These are phyloP conservation scores for Spathaspora boniae DNA, from an alignment of 805 yeast genomes.

Conservation along the genomic window DNA sequence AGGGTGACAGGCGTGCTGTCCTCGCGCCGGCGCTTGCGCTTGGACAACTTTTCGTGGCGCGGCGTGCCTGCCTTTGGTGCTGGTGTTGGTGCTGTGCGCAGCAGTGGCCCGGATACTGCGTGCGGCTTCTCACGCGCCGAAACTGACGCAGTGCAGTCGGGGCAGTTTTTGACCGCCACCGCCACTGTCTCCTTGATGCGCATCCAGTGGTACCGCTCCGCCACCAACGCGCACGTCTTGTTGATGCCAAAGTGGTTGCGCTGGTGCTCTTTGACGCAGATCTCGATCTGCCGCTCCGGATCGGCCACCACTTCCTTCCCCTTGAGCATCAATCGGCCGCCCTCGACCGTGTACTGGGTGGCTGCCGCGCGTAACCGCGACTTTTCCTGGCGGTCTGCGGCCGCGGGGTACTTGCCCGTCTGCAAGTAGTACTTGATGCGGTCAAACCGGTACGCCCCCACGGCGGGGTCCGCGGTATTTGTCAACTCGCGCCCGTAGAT, in stretches of 20 bases:
- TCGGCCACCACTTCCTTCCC: constrained; percentile 83
- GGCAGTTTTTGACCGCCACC: constrained; percentile 71
- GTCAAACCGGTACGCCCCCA: constrained; percentile 64
- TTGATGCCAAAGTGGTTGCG: constrained; percentile 83
- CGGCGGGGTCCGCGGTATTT: constrained; percentile 46
- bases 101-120: no score
- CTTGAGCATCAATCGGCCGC: constrained; percentile 71
- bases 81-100: no score
- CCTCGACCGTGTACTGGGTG: constrained; percentile 65
- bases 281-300: constrained; percentile 66
- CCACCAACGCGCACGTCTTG: constrained; percentile 72
- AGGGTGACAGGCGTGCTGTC: no score
- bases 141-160: no score
- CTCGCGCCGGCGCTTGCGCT: constrained; percentile 23
- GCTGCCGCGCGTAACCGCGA: constrained; percentile 81
- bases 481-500: constrained; percentile 81
- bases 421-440: constrained; percentile 73
- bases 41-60: no score
- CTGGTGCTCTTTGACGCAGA: constrained; percentile 68
- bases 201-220: constrained; percentile 87
- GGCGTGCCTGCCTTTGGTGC: no score
- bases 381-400: constrained; percentile 78
- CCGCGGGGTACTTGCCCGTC: constrained; percentile 83
- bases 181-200: constrained; percentile 86
- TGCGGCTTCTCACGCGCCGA: constrained; percentile 49